These are phyloP conservation scores for Dipodascus albidus DNA, from an alignment of 805 yeast species.

Conservation along the genomic window DNA sequence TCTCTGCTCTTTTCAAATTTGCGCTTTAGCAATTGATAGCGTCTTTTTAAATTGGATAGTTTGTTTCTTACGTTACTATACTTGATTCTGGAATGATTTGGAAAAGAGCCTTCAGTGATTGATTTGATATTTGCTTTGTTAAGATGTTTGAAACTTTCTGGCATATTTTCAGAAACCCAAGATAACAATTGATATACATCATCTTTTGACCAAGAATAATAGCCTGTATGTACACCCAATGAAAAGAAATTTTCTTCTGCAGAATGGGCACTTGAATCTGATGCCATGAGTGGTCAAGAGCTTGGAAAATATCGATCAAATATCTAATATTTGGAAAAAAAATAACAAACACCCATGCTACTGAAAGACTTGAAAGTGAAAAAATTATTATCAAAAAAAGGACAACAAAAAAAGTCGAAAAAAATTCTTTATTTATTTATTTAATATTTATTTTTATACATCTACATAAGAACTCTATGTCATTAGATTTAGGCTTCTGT, in stretches of 20 bases:
- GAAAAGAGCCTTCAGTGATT: constrained; percentile 1
- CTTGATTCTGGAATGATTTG: neutral
- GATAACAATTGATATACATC: neutral
- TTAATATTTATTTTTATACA: neutral
- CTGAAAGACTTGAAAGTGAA: neutral
- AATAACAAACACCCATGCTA: neutral
- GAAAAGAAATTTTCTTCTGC: neutral
- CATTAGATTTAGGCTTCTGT: neutral
- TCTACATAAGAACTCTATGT: neutral
- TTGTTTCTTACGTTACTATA: constrained; percentile 1
- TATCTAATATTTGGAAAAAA: neutral
- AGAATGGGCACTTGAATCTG: neutral
- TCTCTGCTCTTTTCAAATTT: neutral
- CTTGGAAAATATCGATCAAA: neutral
- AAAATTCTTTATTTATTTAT: neutral
- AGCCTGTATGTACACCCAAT: neutral
- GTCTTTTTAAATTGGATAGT: neutral
- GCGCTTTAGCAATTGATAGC: neutral
- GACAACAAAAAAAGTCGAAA: neutral
- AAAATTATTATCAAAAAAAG: neutral
- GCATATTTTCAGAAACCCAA: neutral
- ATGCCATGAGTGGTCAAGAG: neutral
- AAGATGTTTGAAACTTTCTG: neutral
- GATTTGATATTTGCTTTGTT: neutral
- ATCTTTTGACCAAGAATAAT: neutral